A percentile compares a stretch with the other conserved stretches of the same genome.
Evolutionary conservation across 169 alveolate genomes (phyloP).

Genomic region (Pseudocohnilembus persalinus): DNA sequence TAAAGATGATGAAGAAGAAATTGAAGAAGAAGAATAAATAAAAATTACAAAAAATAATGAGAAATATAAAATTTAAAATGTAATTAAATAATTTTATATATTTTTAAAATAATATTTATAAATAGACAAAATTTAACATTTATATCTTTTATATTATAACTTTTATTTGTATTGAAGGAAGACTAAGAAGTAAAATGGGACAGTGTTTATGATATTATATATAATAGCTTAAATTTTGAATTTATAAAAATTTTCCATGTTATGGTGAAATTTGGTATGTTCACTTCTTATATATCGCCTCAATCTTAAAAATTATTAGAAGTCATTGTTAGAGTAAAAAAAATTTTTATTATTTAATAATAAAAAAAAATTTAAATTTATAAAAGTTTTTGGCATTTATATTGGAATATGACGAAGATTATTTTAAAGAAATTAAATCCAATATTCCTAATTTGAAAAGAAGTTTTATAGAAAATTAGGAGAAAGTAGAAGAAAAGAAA

Average conservation of each 20-base stretch:
- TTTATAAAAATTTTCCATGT: conserved; percentile 24
- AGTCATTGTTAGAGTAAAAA: not conserved
- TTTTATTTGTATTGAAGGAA: not conserved
- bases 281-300: conserved; percentile 15
- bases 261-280: conserved; percentile 40
- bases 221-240: conserved; percentile 36
- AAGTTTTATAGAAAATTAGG: not conserved
- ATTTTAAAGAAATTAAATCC: conserved; percentile 10
- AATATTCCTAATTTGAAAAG: not conserved
- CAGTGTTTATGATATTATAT: not conserved
- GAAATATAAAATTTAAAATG: no score
- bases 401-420: conserved; percentile 39
- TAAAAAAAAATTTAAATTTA: not conserved
- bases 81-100: no score
- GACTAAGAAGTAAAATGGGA: not conserved
- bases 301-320: not conserved
- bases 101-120: no score
- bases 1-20: no score
- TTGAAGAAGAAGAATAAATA: no score
- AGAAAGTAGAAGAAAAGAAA: not conserved
- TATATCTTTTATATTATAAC: not conserved
- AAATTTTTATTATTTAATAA: not conserved
- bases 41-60: no score
- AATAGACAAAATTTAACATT: not conserved
- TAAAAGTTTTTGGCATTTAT: conserved; percentile 24